Conservation (phyloP, 1,139 yeast species). For the Candida tetrigidarum region DNA sequence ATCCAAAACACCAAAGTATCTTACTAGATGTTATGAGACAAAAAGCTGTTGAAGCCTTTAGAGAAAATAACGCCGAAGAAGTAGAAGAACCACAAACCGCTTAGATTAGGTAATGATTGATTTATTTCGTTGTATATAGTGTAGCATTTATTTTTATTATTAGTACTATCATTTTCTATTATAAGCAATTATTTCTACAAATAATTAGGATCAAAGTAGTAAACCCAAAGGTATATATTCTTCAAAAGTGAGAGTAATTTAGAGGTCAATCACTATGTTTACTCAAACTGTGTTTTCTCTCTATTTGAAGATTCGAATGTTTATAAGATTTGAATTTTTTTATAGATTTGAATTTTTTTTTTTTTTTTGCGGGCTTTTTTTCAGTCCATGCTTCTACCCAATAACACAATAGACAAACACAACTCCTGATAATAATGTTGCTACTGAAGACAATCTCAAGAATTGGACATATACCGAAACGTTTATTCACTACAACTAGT, state of each 20-base stretch:
- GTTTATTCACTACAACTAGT: slow-evolving; percentile 6
- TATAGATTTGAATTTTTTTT: not conserved
- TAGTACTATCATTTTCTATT: not conserved
- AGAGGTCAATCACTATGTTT: too few relatives aligned
- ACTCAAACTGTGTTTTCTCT: too few relatives aligned
- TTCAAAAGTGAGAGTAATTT: too few relatives aligned
- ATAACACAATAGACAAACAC: not conserved
- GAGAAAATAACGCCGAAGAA: slow-evolving; percentile 20
- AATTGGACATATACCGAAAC: not conserved
- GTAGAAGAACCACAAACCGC: slow-evolving; percentile 5
- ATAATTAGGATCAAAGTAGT: too few relatives aligned
- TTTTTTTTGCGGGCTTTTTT: not conserved
- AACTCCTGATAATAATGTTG: not conserved
- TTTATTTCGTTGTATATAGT: slow-evolving; percentile 4
- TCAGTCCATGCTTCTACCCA: not conserved
- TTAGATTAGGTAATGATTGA: not conserved
- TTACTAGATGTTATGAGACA: slow-evolving; percentile 61
- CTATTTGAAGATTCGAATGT: not conserved
- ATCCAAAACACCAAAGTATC: slow-evolving; percentile 68
- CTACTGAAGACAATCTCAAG: not conserved
- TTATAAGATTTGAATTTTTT: not conserved
- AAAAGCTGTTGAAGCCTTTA: slow-evolving; percentile 43
- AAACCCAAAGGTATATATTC: too few relatives aligned
- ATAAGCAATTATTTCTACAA: too few relatives aligned
- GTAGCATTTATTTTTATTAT: not conserved